These are phyloP conservation scores for Arachnomyces sp. DNA, from an alignment of 2,329 filamentous ascomycete species.

Conservation along the genomic window DNA sequence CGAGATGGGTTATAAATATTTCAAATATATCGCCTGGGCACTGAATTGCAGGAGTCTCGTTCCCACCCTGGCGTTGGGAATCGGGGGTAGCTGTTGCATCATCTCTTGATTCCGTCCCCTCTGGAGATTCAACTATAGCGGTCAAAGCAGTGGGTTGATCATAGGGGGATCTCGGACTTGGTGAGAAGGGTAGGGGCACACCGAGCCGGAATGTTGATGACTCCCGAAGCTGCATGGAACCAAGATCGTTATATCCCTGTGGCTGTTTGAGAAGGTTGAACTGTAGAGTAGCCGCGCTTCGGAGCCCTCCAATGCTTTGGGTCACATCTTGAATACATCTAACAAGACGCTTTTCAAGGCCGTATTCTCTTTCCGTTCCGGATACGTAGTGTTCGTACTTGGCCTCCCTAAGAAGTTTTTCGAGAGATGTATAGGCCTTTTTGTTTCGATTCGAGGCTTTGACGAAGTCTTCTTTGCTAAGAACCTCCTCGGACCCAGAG, in stretches of 20 bases:
- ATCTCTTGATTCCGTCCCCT: slow-evolving; percentile 48
- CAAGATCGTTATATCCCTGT: slow-evolving; percentile 15
- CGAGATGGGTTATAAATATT: slow-evolving; percentile 78
- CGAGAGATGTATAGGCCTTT: slow-evolving; percentile 60
- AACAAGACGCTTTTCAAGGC: slow-evolving; percentile 69
- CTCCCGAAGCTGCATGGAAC: slow-evolving; percentile 11
- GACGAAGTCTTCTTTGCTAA: slow-evolving; percentile 59
- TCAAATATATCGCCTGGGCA: slow-evolving; percentile 77
- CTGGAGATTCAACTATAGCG: slow-evolving; percentile 56
- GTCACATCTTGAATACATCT: slow-evolving; percentile 77
- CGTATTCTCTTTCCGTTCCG: slow-evolving; percentile 71
- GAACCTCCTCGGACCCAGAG: slow-evolving; percentile 70
- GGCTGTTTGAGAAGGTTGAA: slow-evolving; percentile 72
- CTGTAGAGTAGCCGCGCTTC: slow-evolving; percentile 83
- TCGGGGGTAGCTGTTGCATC: slow-evolving; percentile 19
- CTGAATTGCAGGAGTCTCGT: slow-evolving; percentile 4
- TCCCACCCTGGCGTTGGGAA: neutral
- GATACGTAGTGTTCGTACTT: slow-evolving; percentile 82
- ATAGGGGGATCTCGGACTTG: slow-evolving; percentile 25
- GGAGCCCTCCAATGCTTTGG: slow-evolving; percentile 81
- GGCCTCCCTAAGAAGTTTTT: slow-evolving; percentile 72
- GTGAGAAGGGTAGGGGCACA: slow-evolving; percentile 14
- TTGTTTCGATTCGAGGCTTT: slow-evolving; percentile 58
- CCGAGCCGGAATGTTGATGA: slow-evolving; percentile 13
- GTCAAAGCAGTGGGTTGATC: slow-evolving; percentile 46